Conservation (phyloP, 208 protist genomes). For the Acanthamoeba lenticulata region DNA sequence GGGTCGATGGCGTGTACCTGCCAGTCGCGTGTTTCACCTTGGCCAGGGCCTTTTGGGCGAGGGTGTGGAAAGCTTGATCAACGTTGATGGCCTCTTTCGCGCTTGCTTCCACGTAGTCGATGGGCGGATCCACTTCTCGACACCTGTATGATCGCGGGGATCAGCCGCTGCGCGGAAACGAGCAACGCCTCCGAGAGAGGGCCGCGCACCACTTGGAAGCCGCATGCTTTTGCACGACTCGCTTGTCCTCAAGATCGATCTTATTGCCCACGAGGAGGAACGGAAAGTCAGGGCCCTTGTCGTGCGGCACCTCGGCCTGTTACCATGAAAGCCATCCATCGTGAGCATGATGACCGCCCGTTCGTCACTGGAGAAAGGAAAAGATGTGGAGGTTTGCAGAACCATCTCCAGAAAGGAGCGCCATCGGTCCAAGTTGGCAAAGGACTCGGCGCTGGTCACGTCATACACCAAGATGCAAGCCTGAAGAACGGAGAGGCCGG, state of each 20-base stretch:
- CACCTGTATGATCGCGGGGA: background rate
- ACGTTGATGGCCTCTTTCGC: slow-evolving; percentile 56
- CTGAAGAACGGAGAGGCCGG: background rate
- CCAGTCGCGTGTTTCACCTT: background rate
- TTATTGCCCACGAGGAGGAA: slow-evolving; percentile 85
- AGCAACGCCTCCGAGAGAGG: background rate
- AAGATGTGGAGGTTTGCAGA: background rate
- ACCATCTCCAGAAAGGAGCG: slow-evolving; percentile 67
- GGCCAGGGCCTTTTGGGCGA: background rate
- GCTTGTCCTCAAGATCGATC: slow-evolving; percentile 73
- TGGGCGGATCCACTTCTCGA: background rate
- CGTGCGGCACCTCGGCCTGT: background rate
- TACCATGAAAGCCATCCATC: too few species aligned
- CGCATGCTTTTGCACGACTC: background rate
- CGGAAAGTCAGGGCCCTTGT: slow-evolving; percentile 74
- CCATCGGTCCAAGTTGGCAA: slow-evolving; percentile 82
- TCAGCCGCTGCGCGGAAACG: too few species aligned
- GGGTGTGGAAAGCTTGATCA: slow-evolving; percentile 1
- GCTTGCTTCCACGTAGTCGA: slow-evolving; percentile 23
- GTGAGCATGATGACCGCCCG: too few species aligned
- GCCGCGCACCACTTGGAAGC: background rate
- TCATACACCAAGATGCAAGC: slow-evolving; percentile 82
- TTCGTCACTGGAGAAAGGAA: background rate
- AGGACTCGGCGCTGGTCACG: slow-evolving; percentile 73
- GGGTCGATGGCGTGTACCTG: background rate